Conservation (phyloP, 768 basidiomycete genomes). For the Termitomyces sp. region DNA sequence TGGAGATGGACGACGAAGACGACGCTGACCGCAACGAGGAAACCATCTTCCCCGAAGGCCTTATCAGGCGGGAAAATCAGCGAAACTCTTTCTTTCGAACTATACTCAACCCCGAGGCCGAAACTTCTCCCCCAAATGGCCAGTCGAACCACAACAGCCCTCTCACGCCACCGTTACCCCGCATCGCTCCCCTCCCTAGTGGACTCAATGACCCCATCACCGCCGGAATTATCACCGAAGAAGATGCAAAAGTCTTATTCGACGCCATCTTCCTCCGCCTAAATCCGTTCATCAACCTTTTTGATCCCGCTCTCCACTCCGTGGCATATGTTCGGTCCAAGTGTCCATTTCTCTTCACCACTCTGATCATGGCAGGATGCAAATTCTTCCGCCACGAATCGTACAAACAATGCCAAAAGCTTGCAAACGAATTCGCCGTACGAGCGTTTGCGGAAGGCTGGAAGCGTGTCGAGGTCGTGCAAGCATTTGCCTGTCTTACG, state of each 20-base stretch:
- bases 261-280: slow-evolving; percentile 77
- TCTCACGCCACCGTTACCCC: slow-evolving; percentile 32
- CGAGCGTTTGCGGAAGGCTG: slow-evolving; percentile 74
- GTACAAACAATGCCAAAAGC: slow-evolving; percentile 62
- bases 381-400: slow-evolving; percentile 74
- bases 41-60: slow-evolving; percentile 63
- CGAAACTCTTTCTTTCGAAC: slow-evolving; percentile 79
- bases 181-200: slow-evolving; percentile 28
- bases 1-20: slow-evolving; percentile 58
- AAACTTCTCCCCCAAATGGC: slow-evolving; percentile 31
- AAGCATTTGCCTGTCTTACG: slow-evolving; percentile 83
- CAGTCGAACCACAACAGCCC: slow-evolving; percentile 29
- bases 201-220: slow-evolving; percentile 63
- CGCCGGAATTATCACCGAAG: slow-evolving; percentile 63
- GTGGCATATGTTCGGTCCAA: slow-evolving; percentile 71
- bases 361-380: slow-evolving; percentile 77
- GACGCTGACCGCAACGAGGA: slow-evolving; percentile 58
- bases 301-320: slow-evolving; percentile 84
- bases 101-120: slow-evolving; percentile 66
- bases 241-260: slow-evolving; percentile 66
- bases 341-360: slow-evolving; percentile 81
- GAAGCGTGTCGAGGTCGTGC: slow-evolving; percentile 82
- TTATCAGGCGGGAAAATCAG: slow-evolving; percentile 66
- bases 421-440: slow-evolving; percentile 70
- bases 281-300: slow-evolving; percentile 85